Conservation (phyloP, 108 stramenopile species). For the Craspedostauros australis region DNA sequence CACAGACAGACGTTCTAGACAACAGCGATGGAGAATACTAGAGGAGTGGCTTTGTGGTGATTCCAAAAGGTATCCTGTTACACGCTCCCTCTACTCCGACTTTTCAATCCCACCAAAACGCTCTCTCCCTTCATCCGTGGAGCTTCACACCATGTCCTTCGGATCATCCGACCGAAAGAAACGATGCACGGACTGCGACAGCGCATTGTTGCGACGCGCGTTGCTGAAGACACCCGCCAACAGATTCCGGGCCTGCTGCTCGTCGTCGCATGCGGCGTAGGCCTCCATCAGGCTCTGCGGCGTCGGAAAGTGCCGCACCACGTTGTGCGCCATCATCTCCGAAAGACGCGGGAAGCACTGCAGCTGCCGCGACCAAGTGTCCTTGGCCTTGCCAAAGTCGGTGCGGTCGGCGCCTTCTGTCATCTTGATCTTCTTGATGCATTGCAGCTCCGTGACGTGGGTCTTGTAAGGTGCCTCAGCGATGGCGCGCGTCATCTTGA, state of each 20-base stretch:
- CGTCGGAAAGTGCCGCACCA: constrained; percentile 42
- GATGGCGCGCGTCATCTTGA: constrained; percentile 30
- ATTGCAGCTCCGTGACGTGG: constrained; percentile 50
- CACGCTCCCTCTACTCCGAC: no score
- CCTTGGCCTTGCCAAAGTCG: constrained; percentile 12
- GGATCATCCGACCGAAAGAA: constrained; percentile 33
- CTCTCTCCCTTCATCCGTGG: no score
- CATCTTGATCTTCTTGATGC: constrained; percentile 39
- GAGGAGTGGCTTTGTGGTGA: no score
- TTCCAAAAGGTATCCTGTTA: no score
- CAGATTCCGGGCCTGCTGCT: constrained; percentile 11
- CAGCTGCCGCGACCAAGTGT: constrained; percentile 51
- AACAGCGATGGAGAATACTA: no score
- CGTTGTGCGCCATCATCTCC: constrained; percentile 21
- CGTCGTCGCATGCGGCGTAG: constrained; percentile 17
- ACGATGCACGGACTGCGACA: constrained; percentile 24
- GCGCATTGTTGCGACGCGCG: constrained; percentile 11
- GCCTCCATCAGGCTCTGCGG: constrained; percentile 32
- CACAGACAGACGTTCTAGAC: no score
- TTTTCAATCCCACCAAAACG: no score
- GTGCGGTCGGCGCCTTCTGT: constrained; percentile 7
- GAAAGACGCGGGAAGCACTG: constrained; percentile 44
- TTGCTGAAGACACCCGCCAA: no score
- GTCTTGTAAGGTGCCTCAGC: constrained; percentile 30
- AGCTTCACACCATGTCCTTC: no score